phyloP scores from a whole-genome alignment of 1,284 basidiomycete species.

The Trichosporon faecale region DNA sequence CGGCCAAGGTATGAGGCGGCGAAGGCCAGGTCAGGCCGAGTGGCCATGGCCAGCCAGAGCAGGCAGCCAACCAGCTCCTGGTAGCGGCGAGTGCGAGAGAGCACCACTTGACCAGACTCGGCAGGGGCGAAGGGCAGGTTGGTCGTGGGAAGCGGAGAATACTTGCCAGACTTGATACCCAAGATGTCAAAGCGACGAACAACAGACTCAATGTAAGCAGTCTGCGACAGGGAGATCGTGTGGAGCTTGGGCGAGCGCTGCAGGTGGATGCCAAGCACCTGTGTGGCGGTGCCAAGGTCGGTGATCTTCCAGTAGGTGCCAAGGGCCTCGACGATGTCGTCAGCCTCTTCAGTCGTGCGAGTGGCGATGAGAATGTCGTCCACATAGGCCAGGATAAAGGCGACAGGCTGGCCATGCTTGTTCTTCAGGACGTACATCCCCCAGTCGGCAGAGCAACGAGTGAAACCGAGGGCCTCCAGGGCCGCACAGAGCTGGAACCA shows the following conservation, averaged over 20 bases:
- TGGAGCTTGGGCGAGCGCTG: constrained; percentile 32
- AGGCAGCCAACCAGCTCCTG: constrained; percentile 33
- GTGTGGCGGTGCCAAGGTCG: constrained; percentile 34
- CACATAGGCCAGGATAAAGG: constrained; percentile 21
- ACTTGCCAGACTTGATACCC: constrained; percentile 15
- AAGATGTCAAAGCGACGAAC: constrained; percentile 38
- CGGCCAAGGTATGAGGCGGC: constrained; percentile 32
- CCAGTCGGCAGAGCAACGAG: constrained; percentile 38
- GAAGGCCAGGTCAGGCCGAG: constrained; percentile 25
- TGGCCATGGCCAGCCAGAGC: constrained; percentile 28
- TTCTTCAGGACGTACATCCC: constrained; percentile 44
- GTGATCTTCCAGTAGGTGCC: constrained; percentile 25
- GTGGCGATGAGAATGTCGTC: constrained; percentile 26
- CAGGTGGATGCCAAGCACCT: constrained; percentile 39
- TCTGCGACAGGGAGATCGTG: constrained; percentile 50
- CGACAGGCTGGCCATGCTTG: constrained; percentile 12
- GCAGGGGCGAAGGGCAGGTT: background rate
- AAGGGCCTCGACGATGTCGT: constrained; percentile 29
- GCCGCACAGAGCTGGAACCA: constrained; percentile 48
- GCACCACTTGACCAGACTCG: too few species aligned
- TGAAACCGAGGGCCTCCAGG: constrained; percentile 47
- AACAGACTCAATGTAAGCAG: constrained; percentile 51
- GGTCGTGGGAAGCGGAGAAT: constrained; percentile 13
- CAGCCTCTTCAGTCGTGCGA: background rate
- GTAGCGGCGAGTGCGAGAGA: constrained; percentile 16